Base-by-base conservation (phyloP, 352 stramenopile species). In the Phytophthora cryptogea region DNA sequence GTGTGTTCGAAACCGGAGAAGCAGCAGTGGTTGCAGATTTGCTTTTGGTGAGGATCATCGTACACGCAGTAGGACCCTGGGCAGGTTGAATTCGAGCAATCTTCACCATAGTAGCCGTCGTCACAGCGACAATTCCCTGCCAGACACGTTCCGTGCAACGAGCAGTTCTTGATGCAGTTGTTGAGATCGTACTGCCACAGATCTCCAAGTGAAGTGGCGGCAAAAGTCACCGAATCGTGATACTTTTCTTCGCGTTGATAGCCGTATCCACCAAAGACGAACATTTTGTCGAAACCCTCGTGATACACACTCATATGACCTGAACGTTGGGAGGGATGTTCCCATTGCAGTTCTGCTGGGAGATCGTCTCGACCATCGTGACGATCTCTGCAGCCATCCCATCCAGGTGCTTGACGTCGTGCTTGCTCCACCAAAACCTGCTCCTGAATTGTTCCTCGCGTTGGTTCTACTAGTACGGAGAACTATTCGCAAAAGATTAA, bases 51-150 rank as follows among this genome's bases (percentile, higher is more conserved):
- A 4, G 79, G 76, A 26, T 96, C 83, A 57, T 98, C 82, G 70
- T 98, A 98, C 26, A 80, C 69, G 60, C 96, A 99, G 28, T 90
- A 98, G 33, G 90, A 95, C 2, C 96, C 96, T 0, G 96, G 94
- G 59, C 96, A 99, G 6, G 90, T 78, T 16, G 83, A 87, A 64
- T 99, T 99, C 8, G 88, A 98, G 68, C 96, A 99, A 67, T 99
- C 96, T 2, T 90, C 60, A n/a, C 96, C 96, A 61, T 98, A 99
- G 68, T 97, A 99, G 11, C 96, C 96, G 48, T 96, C 86, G 57
- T 97, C 56, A 64, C 95, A 99, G n/a, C 82, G 75, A 52, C 95
- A 98, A 50, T 91, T 97, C 7, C 96, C 96, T 58, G 89, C 95
- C 30, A 76, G 76, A 67, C 96, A 99, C 1, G 87, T 65, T 16